Conservation (phyloP, 2,329 filamentous ascomycete genomes). For the Penicillium sp. region DNA sequence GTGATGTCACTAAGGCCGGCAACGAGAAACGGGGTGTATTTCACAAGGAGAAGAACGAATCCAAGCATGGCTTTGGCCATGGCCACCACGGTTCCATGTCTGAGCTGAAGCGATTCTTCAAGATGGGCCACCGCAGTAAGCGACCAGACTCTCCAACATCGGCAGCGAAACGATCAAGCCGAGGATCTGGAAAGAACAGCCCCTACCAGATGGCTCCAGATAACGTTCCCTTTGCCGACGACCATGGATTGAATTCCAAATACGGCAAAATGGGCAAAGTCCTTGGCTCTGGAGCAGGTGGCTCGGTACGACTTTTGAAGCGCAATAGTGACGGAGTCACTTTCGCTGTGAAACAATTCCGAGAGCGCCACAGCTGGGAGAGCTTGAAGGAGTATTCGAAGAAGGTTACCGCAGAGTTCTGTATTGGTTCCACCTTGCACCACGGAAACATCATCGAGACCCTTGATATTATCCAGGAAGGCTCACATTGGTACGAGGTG, state of each 20-base stretch:
- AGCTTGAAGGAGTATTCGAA: constrained; percentile 95
- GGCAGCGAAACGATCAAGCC: constrained; percentile 55
- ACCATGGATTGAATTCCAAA: constrained; percentile 84
- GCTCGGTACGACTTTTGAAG: constrained; percentile 92
- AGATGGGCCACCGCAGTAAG: constrained; percentile 67
- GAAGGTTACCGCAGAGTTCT: constrained; percentile 97
- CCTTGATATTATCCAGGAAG: constrained; percentile 92
- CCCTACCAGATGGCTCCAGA: constrained; percentile 52
- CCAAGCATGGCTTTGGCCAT: constrained; percentile 51
- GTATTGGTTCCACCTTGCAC: constrained; percentile 92
- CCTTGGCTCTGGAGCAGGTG: constrained; percentile 88
- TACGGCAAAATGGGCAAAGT: constrained; percentile 97
- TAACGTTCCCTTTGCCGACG: constrained; percentile 83
- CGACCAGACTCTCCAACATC: constrained; percentile 63
- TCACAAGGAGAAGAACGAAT: constrained; percentile 54
- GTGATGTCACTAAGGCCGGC: constrained; percentile 41
- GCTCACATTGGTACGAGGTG: constrained; percentile 92
- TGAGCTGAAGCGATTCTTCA: constrained; percentile 96
- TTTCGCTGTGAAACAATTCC: constrained; percentile 97
- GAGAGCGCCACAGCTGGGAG: constrained; percentile 88
- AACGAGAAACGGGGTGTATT: constrained; percentile 56
- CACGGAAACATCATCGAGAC: constrained; percentile 99
- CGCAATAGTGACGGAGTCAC: constrained; percentile 87
- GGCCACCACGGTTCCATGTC: constrained; percentile 76
- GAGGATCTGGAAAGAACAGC: constrained; percentile 55